Evolutionary conservation across 2,329 filamentous ascomycete genomes (phyloP), one percentile per base, ranked within the genome.

Genomic region (Lachnellula occidentalis): DNA sequence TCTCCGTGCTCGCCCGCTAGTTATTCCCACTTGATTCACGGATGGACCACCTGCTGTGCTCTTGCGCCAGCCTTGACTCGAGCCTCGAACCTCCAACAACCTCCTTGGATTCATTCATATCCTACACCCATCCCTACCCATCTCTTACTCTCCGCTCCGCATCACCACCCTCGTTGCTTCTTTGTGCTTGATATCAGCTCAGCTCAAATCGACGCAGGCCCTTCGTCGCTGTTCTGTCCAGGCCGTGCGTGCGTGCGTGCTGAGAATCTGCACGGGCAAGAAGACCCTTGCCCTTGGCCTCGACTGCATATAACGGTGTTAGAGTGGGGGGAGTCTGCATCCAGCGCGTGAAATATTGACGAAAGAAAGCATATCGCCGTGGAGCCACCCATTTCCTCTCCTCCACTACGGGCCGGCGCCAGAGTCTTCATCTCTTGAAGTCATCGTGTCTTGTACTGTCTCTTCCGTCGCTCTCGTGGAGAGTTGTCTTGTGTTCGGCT

Each of bases 171-270:
- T 43, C 42, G 5, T 47, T 45, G 12, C 42, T 36, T 12, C 24
- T 42, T 34, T 46, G 36, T 55, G 31, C 45, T 53, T 31, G 11
- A 45, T 45, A 34, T 36, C 34, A 27, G 51, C 41, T 36, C 34
- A 27, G 51, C 41, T 47, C 9, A 45, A 51, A 54, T 51, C 56
- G 37, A 15, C 17, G 37, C 1, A 41, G 5, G 7, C 5, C 37
- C 3, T 11, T 17, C 37, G 3, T 2, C 6, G 2, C 34, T 37
- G 3, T 8, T 14, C 34, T 37, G 34, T 37, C 14, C 34, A 14
- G 34, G 9, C 8, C 36, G 15, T 39, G 8, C 27, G 8, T 31
- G 27, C 27, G 27, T 31, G 27, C 27, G 27, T 31, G 27, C 27
- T 1, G 3, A 11, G 34, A 37, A 5, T 17, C 36, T 39, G 36